Conservation (phyloP, 352 stramenopile genomes). For the Pythium dissimile region DNA sequence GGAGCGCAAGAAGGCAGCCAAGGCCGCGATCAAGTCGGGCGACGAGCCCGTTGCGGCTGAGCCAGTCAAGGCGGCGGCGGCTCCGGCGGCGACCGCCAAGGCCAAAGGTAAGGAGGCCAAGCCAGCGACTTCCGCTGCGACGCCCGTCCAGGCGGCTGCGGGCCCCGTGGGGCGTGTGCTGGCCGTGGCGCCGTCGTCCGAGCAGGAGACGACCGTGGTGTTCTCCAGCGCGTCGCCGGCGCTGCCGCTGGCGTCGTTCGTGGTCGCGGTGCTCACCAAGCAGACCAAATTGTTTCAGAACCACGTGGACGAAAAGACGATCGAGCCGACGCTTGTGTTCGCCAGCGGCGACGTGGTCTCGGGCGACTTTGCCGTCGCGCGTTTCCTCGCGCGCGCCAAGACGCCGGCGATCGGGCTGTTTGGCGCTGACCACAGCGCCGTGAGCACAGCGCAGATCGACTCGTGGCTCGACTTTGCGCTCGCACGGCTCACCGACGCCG, state of each 20-base stretch:
- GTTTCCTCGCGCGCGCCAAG: conserved; percentile 48
- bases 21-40: conserved; percentile 62
- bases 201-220: conserved; percentile 55
- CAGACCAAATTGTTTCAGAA: conserved; percentile 50
- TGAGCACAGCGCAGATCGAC: conserved; percentile 73
- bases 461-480: conserved; percentile 94
- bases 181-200: conserved; percentile 30
- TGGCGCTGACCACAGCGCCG: conserved; percentile 48
- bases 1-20: conserved; percentile 84
- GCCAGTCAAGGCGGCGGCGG: conserved; percentile 1
- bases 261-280: conserved; percentile 58
- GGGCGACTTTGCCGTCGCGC: conserved; percentile 77
- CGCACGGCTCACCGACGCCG: conserved; percentile 37
- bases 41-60: conserved; percentile 12
- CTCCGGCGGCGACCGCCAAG: background rate
- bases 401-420: conserved; percentile 46
- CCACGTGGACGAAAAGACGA: conserved; percentile 37
- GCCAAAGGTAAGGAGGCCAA: conserved; percentile 13
- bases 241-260: conserved; percentile 62
- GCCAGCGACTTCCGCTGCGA: conserved; percentile 20
- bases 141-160: background rate
- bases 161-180: conserved; percentile 39
- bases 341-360: conserved; percentile 55
- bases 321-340: conserved; percentile 68
- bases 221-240: conserved; percentile 46